phyloP scores from a whole-genome alignment of 306 rosid species.

The Cucurbita maxima region DNA sequence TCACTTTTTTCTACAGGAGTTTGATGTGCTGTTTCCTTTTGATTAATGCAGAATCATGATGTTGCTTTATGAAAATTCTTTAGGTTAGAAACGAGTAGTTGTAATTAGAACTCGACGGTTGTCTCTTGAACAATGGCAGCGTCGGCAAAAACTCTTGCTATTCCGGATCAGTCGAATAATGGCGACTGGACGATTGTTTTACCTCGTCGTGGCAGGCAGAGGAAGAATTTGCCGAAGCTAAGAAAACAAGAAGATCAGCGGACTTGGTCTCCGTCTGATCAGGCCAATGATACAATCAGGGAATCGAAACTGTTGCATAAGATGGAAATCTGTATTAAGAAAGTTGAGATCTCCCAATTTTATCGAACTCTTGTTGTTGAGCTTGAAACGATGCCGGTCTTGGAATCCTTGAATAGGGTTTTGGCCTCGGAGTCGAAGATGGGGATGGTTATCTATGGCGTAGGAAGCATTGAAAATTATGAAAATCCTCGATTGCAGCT shows the following conservation, averaged over 20 bases:
- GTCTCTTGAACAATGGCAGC: constrained; percentile 31
- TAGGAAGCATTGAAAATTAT: constrained; percentile 67
- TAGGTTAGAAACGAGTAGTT: not conserved
- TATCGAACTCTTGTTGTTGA: constrained; percentile 35
- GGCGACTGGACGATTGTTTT: constrained; percentile 65
- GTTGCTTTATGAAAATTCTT: not conserved
- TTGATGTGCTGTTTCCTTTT: not conserved
- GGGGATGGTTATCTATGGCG: constrained; percentile 71
- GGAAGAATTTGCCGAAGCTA: constrained; percentile 13
- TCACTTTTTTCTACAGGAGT: not conserved
- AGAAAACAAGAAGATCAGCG: constrained; percentile 17
- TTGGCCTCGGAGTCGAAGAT: constrained; percentile 33
- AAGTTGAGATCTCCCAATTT: constrained; percentile 40
- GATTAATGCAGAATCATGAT: not conserved
- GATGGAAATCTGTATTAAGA: constrained; percentile 19
- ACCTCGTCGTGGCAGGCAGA: constrained; percentile 43
- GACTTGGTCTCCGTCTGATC: constrained; percentile 51
- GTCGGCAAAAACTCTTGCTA: constrained; percentile 29
- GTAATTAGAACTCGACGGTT: not conserved
- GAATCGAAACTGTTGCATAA: constrained; percentile 38
- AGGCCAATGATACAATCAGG: constrained; percentile 20
- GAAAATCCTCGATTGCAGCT: constrained; percentile 59
- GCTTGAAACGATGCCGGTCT: constrained; percentile 23
- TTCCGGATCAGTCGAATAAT: constrained; percentile 7
- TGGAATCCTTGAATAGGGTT: constrained; percentile 21